Conservation (phyloP, 495 filamentous ascomycete genomes). For the Penicillium canescens region DNA sequence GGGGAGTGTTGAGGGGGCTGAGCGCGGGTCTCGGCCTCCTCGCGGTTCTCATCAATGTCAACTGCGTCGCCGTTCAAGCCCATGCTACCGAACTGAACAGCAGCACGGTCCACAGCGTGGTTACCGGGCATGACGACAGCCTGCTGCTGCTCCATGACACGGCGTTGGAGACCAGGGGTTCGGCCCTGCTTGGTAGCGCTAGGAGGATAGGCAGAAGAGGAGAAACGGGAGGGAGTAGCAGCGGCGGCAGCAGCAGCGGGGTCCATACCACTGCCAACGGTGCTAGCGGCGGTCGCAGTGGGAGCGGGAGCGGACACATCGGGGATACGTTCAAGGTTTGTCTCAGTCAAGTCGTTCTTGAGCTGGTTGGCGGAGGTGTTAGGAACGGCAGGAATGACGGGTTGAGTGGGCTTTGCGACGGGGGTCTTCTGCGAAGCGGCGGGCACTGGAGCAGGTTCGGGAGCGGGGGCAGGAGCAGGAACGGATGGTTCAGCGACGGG, state of each 20-base stretch:
- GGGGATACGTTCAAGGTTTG: slow-evolving; percentile 85
- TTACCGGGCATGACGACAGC: slow-evolving; percentile 99
- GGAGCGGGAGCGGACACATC: slow-evolving; percentile 74
- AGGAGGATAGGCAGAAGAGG: slow-evolving; percentile 68
- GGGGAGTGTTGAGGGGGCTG: slow-evolving; percentile 95
- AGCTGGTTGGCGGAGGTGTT: slow-evolving; percentile 60
- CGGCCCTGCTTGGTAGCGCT: slow-evolving; percentile 79
- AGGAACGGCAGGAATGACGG: slow-evolving; percentile 44
- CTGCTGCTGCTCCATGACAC: slow-evolving; percentile 91
- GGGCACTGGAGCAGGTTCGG: slow-evolving; percentile 32
- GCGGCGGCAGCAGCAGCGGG: slow-evolving; percentile 46
- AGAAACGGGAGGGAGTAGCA: slow-evolving; percentile 63
- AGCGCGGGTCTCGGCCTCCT: slow-evolving; percentile 91
- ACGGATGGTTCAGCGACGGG: slow-evolving; percentile 26
- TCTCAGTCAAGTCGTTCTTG: slow-evolving; percentile 85
- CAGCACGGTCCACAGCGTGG: slow-evolving; percentile 86
- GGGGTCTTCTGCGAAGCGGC: slow-evolving; percentile 30
- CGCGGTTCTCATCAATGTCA: slow-evolving; percentile 90
- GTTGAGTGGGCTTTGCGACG: slow-evolving; percentile 28
- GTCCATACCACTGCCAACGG: slow-evolving; percentile 80
- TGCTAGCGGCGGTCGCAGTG: slow-evolving; percentile 87
- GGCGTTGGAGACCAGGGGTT: slow-evolving; percentile 74
- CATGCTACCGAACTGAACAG: slow-evolving; percentile 98
- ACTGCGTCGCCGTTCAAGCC: slow-evolving; percentile 76
- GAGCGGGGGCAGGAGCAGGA: slow-evolving; percentile 24